These are phyloP conservation scores for Vinca minor DNA, from an alignment of 257 asterid species.

Conservation along the genomic window DNA sequence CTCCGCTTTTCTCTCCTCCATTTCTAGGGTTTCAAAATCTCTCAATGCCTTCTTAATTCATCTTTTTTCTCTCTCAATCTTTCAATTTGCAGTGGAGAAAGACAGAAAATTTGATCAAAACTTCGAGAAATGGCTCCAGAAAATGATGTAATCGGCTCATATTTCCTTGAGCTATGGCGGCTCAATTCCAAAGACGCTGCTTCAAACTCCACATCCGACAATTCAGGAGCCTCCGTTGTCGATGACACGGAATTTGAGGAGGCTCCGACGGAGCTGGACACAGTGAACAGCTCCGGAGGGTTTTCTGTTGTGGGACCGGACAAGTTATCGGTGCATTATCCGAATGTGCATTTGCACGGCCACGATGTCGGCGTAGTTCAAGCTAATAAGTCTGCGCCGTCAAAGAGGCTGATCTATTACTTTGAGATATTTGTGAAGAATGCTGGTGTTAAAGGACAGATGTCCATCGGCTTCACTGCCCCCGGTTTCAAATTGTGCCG, in stretches of 20 bases:
- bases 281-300: constrained; percentile 69
- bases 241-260: constrained; percentile 49
- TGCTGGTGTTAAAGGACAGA: constrained; percentile 78
- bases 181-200: constrained; percentile 43
- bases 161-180: constrained; percentile 71
- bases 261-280: constrained; percentile 63
- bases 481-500: constrained; percentile 66
- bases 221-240: too few species aligned
- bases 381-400: constrained; percentile 77
- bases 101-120: not conserved
- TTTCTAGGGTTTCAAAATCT: constrained; percentile 16
- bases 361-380: constrained; percentile 92
- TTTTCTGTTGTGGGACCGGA: constrained; percentile 70
- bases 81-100: not conserved
- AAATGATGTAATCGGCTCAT: constrained; percentile 48
- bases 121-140: constrained; percentile 15
- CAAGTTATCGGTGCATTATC: constrained; percentile 66
- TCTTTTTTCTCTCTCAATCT: too few species aligned
- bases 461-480: constrained; percentile 84
- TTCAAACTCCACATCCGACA: constrained; percentile 11
- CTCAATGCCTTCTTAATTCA: not conserved
- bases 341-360: constrained; percentile 53
- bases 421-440: constrained; percentile 72
- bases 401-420: constrained; percentile 60
- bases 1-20: not conserved